Conservation (phyloP, 345 rosid species). For the Salix purpurea region DNA sequence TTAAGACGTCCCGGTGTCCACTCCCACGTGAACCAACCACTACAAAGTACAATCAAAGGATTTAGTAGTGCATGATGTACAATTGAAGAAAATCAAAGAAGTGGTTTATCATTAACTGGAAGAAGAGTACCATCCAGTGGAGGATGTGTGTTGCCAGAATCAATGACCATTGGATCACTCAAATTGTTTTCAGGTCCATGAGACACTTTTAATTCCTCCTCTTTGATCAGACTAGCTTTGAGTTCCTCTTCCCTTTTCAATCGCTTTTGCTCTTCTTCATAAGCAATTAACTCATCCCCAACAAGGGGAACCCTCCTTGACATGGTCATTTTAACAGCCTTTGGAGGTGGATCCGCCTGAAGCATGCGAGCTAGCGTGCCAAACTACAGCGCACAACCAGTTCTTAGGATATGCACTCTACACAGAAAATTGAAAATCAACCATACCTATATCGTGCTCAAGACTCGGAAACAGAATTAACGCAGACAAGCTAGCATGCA, state of each 20-base stretch:
- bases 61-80: conserved; percentile 3
- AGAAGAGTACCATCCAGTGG: conserved; percentile 57
- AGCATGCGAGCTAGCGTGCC: conserved; percentile 96
- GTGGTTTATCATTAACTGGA: conserved; percentile 10
- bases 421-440: background rate
- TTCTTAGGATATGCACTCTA: background rate
- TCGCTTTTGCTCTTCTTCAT: conserved; percentile 93
- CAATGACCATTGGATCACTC: conserved; percentile 81
- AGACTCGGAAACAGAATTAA: background rate
- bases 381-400: conserved; percentile 48
- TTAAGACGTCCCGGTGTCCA: conserved; percentile 64
- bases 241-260: conserved; percentile 84
- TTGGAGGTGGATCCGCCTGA: conserved; percentile 98
- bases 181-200: conserved; percentile 49
- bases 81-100: background rate
- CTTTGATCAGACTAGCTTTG: conserved; percentile 75
- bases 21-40: conserved; percentile 55
- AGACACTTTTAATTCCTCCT: conserved; percentile 72
- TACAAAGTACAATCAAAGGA: conserved; percentile 25
- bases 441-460: background rate
- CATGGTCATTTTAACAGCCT: conserved; percentile 89
- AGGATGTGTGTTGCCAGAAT: conserved; percentile 44
- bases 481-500: no score
- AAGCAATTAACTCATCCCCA: conserved; percentile 94
- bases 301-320: conserved; percentile 94